phyloP scores from a whole-genome alignment of 768 basidiomycete species.

The Tylopilus intermedius region DNA sequence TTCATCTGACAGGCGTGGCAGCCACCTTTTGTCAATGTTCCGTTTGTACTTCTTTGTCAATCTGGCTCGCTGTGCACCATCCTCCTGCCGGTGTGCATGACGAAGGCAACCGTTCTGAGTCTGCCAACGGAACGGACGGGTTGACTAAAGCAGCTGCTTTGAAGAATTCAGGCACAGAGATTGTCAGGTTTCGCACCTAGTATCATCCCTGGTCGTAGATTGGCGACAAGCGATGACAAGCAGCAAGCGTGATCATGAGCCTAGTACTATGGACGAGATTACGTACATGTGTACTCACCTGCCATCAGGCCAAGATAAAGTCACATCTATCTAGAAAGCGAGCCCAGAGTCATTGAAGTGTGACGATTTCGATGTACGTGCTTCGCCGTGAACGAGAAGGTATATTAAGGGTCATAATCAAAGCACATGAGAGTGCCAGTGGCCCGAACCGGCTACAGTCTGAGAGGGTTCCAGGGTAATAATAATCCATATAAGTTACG shows the following conservation, averaged over 20 bases:
- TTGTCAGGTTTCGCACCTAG: no score
- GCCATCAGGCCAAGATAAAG: no score
- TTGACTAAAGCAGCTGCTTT: no score
- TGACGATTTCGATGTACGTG: background rate
- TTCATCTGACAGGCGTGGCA: background rate
- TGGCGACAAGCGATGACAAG: no score
- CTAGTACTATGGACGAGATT: no score
- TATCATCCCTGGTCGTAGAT: no score
- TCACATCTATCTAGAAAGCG: no score
- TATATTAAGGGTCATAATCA: background rate
- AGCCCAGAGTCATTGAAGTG: no score
- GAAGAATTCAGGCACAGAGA: no score
- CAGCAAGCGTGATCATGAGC: no score
- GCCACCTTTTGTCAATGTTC: background rate
- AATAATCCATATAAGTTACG: background rate
- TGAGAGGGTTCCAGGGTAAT: slow-evolving; percentile 7
- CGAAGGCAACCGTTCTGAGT: background rate
- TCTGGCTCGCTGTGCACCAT: background rate
- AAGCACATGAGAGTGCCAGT: background rate
- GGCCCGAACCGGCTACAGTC: background rate
- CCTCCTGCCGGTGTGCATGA: background rate
- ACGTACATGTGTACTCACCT: no score
- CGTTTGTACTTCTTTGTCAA: background rate
- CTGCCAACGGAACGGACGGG: no score
- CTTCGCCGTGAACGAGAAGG: background rate